Evolutionary conservation across 2,329 filamentous ascomycete species (phyloP).

Genomic region (Exophiala mesophila): DNA sequence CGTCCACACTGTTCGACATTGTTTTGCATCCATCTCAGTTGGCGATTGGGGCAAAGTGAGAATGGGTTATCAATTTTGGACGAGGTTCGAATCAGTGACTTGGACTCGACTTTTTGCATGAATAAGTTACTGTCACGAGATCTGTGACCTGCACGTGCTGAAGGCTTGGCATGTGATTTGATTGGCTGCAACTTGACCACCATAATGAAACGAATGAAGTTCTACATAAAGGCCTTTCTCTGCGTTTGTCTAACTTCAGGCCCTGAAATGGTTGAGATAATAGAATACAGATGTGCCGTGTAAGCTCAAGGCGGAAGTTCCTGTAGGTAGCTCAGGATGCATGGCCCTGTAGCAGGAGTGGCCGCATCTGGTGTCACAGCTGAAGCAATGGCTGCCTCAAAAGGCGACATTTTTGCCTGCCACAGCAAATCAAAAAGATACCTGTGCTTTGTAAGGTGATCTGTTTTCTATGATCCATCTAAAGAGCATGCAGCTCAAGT

Average conservation of each 20-base stretch:
- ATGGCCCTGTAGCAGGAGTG: too few species aligned
- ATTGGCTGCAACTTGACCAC: constrained; percentile 4
- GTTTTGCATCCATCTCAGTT: constrained; percentile 19
- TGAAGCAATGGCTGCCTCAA: too few species aligned
- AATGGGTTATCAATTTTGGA: neutral
- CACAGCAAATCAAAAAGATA: too few species aligned
- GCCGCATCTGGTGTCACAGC: too few species aligned
- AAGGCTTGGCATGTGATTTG: constrained; percentile 3
- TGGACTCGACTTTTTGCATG: constrained; percentile 3
- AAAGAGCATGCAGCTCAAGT: constrained; percentile 11
- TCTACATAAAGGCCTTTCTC: too few species aligned
- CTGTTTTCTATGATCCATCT: constrained; percentile 10
- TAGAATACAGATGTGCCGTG: too few species aligned
- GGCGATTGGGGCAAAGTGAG: neutral
- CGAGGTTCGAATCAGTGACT: constrained; percentile 10
- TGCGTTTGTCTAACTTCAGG: too few species aligned
- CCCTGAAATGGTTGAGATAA: too few species aligned
- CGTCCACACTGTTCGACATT: constrained; percentile 51
- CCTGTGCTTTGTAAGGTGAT: neutral
- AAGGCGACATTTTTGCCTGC: too few species aligned
- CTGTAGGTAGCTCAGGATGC: too few species aligned
- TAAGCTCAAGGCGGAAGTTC: too few species aligned
- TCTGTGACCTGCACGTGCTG: neutral
- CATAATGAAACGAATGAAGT: too few species aligned
- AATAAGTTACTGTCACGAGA: neutral